Percentiles rank a stretch among this genome's conserved stretches.
These are phyloP conservation scores for Petunia secreta DNA, from an alignment of 257 asterid species.

Conservation along the genomic window DNA sequence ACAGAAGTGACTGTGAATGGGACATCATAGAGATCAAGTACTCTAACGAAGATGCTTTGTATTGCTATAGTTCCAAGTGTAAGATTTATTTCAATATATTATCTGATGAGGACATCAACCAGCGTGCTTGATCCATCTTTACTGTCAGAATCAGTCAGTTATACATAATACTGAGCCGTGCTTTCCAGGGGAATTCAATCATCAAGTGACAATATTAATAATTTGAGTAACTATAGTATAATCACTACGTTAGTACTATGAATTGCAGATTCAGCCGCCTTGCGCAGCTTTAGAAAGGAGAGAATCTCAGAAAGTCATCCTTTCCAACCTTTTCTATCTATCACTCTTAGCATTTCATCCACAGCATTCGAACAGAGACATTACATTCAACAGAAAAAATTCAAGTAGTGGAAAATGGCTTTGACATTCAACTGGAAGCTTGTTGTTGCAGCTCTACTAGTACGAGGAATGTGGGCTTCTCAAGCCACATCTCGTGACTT, in stretches of 20 bases:
- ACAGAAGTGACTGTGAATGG: background rate
- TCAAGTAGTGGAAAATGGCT: constrained; percentile 33
- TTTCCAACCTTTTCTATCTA: background rate
- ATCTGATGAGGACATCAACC: background rate
- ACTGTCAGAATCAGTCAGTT: background rate
- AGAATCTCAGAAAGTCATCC: no score
- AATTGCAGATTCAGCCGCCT: no score
- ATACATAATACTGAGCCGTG: background rate
- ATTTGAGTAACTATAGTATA: background rate
- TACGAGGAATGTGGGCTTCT: constrained; percentile 36
- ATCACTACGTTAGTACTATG: background rate
- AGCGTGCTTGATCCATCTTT: background rate
- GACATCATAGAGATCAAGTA: background rate
- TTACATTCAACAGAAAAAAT: background rate
- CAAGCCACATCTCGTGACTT: constrained; percentile 35
- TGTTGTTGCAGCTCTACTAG: constrained; percentile 26
- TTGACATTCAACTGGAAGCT: constrained; percentile 26
- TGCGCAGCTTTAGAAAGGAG: no score
- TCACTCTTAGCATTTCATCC: constrained; percentile 4
- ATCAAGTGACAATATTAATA: background rate
- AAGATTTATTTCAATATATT: background rate
- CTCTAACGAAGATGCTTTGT: background rate
- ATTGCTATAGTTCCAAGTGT: background rate
- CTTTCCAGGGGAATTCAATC: constrained; percentile 5
- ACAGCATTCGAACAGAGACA: constrained; percentile 15